These are phyloP conservation scores for Torulaspora maleeae DNA, from an alignment of 805 yeast genomes.

Conservation along the genomic window DNA sequence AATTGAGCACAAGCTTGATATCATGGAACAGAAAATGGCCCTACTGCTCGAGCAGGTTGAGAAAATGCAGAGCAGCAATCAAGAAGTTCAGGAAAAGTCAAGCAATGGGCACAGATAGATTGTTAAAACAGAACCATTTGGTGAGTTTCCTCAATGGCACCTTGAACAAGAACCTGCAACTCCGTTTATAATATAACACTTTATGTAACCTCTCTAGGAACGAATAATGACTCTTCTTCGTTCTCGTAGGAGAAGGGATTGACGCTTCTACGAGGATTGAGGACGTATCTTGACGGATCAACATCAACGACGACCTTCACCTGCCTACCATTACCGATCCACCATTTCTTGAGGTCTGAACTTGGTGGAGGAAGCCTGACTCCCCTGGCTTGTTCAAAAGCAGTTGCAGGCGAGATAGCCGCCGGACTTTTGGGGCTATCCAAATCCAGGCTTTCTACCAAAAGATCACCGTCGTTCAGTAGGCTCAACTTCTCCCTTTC, in stretches of 20 bases:
- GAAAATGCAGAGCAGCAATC: constrained; percentile 7
- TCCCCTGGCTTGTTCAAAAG: constrained; percentile 20
- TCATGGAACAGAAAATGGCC: constrained; percentile 61
- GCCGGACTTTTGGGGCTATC: constrained; percentile 20
- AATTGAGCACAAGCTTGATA: constrained; percentile 61
- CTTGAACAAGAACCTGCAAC: neutral
- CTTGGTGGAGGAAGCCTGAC: constrained; percentile 78
- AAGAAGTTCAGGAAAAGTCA: neutral
- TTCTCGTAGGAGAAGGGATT: constrained; percentile 65
- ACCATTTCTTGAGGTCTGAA: constrained; percentile 80
- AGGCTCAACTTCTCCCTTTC: constrained; percentile 48
- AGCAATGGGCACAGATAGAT: neutral
- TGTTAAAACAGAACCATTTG: too few relatives aligned
- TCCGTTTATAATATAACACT: neutral
- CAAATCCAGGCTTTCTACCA: constrained; percentile 31
- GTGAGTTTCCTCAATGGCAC: too few relatives aligned
- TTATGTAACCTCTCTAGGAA: constrained; percentile 9
- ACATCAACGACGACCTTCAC: constrained; percentile 58
- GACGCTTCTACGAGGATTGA: constrained; percentile 64
- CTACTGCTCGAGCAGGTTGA: constrained; percentile 48
- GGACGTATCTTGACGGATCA: constrained; percentile 39
- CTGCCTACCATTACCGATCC: constrained; percentile 75
- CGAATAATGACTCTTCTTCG: constrained; percentile 43
- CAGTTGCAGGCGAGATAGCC: constrained; percentile 17
- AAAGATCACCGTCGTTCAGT: constrained; percentile 32